Base-by-base conservation (phyloP, 805 yeast species). In the Wickerhamiella musiphila region DNA sequence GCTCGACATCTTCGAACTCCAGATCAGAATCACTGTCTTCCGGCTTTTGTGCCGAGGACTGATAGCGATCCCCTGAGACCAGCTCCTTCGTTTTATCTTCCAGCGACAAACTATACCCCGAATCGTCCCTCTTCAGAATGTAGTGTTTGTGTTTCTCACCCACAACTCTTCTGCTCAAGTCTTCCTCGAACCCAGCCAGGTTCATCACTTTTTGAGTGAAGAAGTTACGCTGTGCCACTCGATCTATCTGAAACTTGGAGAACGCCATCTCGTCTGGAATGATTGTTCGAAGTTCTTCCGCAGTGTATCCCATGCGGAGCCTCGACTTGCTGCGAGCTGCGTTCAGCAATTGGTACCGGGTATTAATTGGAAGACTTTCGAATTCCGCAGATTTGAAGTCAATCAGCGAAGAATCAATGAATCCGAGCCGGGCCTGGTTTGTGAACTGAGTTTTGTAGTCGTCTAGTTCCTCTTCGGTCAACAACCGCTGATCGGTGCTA, bases 221-320 rank as follows among this genome's bases (percentile, higher is more conserved):
- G 48, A 69, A 83, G 51, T 90, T 90, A 39, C 99, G 64, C 50
- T 82, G 82, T 43, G 81, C 78, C 1, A 90, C 96, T 68, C 86
- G 78, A 44, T 78, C 73, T 38, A 90, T 79, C 52, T 90, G 99
- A 52, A 90, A 90, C 44, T 68, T 74, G 12, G 95, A 83, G 46
- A 90, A 90, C 38, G 83, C 94, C 69, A 79, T 65, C 33, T 84
- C 70, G 45, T 78, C 64, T 0, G 94, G 93, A 45, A 86, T 90
- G 34, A 82, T 57, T 4, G 67, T 58, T 41, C 79, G 78, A 22
- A 90, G 59, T 47, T 90, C 95, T n/a, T 78, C 83, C 35, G 83
- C 79, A 0, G 86, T 63, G 48, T 78, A 84, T 1, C 99, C 99
- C 93, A 90, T 75, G 57, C 99, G 71, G 49, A 90, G 64, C 36